A percentile compares a stretch with the other conserved stretches of the same genome.
These are phyloP conservation scores for Pulveroboletus sp. DNA, from an alignment of 768 basidiomycete genomes.

Conservation along the genomic window DNA sequence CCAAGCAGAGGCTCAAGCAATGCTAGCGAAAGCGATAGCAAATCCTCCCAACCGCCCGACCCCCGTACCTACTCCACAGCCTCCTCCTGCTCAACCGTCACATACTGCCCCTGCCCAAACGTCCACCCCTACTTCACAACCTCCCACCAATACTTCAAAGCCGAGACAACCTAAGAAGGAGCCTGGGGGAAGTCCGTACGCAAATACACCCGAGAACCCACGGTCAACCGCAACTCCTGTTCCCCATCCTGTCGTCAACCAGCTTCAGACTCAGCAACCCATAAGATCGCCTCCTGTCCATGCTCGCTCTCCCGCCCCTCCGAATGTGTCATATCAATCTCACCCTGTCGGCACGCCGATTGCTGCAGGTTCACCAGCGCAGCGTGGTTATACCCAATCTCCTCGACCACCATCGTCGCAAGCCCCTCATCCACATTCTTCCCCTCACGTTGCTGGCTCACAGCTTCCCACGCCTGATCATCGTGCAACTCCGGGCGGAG, in stretches of 20 bases:
- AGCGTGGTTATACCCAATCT: slow-evolving; percentile 34
- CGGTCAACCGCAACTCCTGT: slow-evolving; percentile 31
- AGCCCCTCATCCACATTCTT: slow-evolving; percentile 27
- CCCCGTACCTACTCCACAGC: slow-evolving; percentile 29
- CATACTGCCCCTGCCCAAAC: slow-evolving; percentile 30
- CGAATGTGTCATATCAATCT: slow-evolving; percentile 22
- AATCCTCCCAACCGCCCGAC: slow-evolving; percentile 30
- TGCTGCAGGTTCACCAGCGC: slow-evolving; percentile 28
- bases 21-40: slow-evolving; percentile 26
- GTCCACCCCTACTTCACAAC: slow-evolving; percentile 30
- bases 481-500: slow-evolving; percentile 19
- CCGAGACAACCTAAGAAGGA: slow-evolving; percentile 29
- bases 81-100: slow-evolving; percentile 35
- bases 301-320: slow-evolving; percentile 25
- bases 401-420: slow-evolving; percentile 34
- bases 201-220: slow-evolving; percentile 28
- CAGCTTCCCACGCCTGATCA: slow-evolving; percentile 26
- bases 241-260: slow-evolving; percentile 32
- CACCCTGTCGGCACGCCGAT: slow-evolving; percentile 17
- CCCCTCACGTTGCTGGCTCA: slow-evolving; percentile 27
- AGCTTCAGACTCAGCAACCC: slow-evolving; percentile 28
- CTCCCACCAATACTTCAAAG: slow-evolving; percentile 21
- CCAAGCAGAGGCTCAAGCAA: slow-evolving; percentile 20
- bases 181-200: slow-evolving; percentile 23
- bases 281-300: slow-evolving; percentile 31